These are phyloP conservation scores for Solanum arcanum DNA, from an alignment of 257 asterid species.

Conservation along the genomic window DNA sequence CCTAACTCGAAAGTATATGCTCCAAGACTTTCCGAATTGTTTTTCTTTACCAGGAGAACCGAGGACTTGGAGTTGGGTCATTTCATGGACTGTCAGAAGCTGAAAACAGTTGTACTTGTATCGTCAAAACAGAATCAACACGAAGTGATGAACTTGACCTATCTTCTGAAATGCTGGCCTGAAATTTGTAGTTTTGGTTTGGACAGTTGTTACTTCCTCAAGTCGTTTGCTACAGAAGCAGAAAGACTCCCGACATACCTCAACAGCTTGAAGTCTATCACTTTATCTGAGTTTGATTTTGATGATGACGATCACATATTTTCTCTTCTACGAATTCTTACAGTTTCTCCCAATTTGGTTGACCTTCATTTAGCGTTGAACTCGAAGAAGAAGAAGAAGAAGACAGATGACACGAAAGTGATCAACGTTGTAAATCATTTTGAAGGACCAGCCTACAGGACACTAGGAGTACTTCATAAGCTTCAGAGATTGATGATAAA, in stretches of 20 bases:
- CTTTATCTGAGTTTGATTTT: background rate
- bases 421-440: no score
- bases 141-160: no score
- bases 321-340: background rate
- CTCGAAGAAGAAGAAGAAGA: background rate
- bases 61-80: background rate
- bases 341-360: background rate
- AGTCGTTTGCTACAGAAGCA: background rate
- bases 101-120: background rate
- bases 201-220: background rate
- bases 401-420: background rate
- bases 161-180: no score
- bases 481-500: background rate
- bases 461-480: background rate
- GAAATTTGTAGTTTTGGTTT: no score
- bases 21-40: background rate
- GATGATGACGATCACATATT: background rate
- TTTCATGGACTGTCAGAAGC: background rate
- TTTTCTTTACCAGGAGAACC: background rate
- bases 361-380: background rate
- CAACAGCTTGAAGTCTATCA: background rate
- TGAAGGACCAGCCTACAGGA: background rate
- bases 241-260: background rate
- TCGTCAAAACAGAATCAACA: no score
- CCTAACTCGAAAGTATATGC: background rate